Conservation (phyloP, 345 rosid genomes). For the Acer campestre region DNA sequence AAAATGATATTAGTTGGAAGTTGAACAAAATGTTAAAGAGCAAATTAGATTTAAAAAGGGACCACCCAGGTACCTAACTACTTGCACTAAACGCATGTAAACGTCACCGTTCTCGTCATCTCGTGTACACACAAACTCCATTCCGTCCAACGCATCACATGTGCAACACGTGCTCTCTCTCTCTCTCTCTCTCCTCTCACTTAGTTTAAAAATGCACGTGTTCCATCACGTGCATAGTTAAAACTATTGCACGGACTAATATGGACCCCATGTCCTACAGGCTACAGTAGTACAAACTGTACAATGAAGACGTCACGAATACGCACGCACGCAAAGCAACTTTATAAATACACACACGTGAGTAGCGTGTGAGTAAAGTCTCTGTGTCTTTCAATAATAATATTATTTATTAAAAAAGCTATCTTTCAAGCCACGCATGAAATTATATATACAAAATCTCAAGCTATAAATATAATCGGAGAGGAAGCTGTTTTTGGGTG, state of each 20-base stretch:
- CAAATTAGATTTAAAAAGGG: neutral
- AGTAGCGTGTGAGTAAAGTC: constrained; percentile 27
- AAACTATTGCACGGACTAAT: neutral
- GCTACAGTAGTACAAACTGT: neutral
- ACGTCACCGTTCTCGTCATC: constrained; percentile 13
- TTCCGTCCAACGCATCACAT: neutral
- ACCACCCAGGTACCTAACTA: neutral
- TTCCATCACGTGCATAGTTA: neutral
- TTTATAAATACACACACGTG: constrained; percentile 14
- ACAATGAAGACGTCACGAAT: neutral
- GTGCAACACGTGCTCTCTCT: constrained; percentile 14
- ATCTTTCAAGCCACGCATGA: constrained; percentile 31
- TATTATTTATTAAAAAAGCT: neutral
- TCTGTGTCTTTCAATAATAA: neutral
- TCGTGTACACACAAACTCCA: neutral
- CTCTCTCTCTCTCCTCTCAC: too few species aligned
- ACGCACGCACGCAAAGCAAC: neutral
- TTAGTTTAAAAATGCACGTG: neutral
- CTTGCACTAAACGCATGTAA: constrained; percentile 19
- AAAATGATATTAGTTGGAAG: neutral
- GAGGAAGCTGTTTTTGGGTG: neutral
- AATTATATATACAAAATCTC: neutral
- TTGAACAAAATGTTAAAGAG: neutral
- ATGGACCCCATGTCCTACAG: neutral
- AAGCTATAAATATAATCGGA: neutral